phyloP scores from a whole-genome alignment of 2,329 filamentous ascomycete genomes.

The Akanthomyces dipterigenus region DNA sequence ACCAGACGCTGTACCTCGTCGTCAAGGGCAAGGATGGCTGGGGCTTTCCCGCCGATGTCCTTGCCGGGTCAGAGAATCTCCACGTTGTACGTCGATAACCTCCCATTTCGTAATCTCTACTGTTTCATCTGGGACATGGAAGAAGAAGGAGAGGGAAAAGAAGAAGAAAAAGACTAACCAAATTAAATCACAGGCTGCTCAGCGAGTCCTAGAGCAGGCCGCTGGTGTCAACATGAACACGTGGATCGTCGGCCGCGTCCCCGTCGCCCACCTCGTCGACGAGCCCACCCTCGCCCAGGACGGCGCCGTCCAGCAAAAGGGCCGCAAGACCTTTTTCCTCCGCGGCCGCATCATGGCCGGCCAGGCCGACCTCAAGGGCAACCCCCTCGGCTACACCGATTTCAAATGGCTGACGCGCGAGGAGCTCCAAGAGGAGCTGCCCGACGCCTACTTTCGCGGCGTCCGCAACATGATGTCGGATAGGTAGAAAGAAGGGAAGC shows the following conservation, averaged over 20 bases:
- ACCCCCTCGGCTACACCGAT: slow-evolving; percentile 66
- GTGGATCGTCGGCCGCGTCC: slow-evolving; percentile 89
- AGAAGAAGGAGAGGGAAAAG: background rate
- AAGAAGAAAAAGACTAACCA: background rate
- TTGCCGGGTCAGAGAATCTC: slow-evolving; percentile 67
- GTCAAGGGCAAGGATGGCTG: slow-evolving; percentile 72
- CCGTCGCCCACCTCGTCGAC: slow-evolving; percentile 70
- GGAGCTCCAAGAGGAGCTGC: slow-evolving; percentile 66
- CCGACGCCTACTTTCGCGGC: slow-evolving; percentile 61
- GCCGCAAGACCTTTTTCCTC: slow-evolving; percentile 89
- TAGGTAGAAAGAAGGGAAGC: slow-evolving; percentile 43
- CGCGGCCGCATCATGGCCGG: slow-evolving; percentile 95
- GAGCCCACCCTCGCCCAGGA: slow-evolving; percentile 42
- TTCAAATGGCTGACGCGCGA: slow-evolving; percentile 92
- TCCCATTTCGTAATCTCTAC: background rate
- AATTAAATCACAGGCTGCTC: slow-evolving; percentile 57
- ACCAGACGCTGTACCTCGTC: slow-evolving; percentile 79
- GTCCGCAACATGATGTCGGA: slow-evolving; percentile 80
- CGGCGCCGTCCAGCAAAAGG: slow-evolving; percentile 39
- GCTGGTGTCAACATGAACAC: slow-evolving; percentile 97
- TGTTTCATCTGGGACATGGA: background rate
- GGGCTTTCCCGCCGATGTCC: slow-evolving; percentile 70
- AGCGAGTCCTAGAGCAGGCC: slow-evolving; percentile 67
- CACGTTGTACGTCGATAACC: slow-evolving; percentile 60
- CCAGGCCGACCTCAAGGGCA: slow-evolving; percentile 73